A percentile compares a stretch with the other conserved stretches of the same genome.
Conservation (phyloP, 768 basidiomycete species). For the Strobilomyces echinocephalus region DNA sequence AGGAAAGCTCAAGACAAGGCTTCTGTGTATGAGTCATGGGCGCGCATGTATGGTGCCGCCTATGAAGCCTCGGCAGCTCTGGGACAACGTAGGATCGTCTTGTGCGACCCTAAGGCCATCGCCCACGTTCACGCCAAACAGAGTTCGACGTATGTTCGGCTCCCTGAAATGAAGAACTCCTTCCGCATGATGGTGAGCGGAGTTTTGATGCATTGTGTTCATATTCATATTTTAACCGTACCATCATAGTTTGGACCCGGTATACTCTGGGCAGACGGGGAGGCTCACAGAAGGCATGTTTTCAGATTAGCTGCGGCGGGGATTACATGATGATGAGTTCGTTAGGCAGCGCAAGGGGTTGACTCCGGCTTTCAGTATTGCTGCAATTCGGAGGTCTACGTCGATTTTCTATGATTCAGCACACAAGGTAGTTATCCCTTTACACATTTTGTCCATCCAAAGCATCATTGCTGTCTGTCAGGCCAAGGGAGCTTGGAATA, state of each 20-base stretch:
- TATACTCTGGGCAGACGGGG: constrained; percentile 31
- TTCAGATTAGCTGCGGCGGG: not conserved
- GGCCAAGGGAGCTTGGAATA: too few species aligned
- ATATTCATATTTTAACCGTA: not conserved
- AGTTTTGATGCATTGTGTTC: too few species aligned
- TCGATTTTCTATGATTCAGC: not conserved
- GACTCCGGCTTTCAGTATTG: too few species aligned
- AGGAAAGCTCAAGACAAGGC: not conserved
- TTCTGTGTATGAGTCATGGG: constrained; percentile 20
- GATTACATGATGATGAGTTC: not conserved
- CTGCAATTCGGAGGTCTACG: not conserved
- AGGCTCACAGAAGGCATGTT: constrained; percentile 40
- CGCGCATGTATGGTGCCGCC: constrained; percentile 11
- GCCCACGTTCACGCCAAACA: constrained; percentile 11
- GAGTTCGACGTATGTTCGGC: constrained; percentile 37
- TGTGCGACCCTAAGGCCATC: constrained; percentile 38
- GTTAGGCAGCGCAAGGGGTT: constrained; percentile 16
- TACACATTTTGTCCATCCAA: too few species aligned
- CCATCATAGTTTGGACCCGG: constrained; percentile 25
- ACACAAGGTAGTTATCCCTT: not conserved
- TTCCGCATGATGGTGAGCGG: constrained; percentile 25
- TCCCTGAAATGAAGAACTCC: constrained; percentile 29
- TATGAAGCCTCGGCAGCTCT: constrained; percentile 13
- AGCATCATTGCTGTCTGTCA: too few species aligned
- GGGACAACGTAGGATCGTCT: constrained; percentile 7